Percentiles rank a stretch among this genome's conserved stretches.
Evolutionary conservation across 2,329 filamentous ascomycete species (phyloP).

Genomic region (Coniochaeta sp.): DNA sequence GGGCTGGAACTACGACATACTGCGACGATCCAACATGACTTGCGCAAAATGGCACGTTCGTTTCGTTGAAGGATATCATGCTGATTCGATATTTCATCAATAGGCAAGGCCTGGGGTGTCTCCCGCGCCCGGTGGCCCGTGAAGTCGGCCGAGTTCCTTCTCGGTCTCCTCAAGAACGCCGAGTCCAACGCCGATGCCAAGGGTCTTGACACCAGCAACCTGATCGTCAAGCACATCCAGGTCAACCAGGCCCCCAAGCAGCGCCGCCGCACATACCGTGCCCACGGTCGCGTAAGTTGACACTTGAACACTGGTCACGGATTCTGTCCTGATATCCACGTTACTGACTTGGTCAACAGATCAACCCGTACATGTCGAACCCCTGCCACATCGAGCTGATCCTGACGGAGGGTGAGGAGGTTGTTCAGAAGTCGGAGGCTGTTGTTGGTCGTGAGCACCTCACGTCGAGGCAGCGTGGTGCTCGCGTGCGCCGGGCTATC

Average conservation of each 20-base stretch:
- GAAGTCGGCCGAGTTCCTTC: conserved; percentile 98
- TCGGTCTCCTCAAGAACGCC: conserved; percentile 94
- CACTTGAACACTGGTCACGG: too few relatives aligned
- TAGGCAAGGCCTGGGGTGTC: conserved; percentile 98
- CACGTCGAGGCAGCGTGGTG: conserved; percentile 86
- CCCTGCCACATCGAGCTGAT: conserved; percentile 99
- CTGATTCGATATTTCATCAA: conserved; percentile 11
- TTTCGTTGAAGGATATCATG: not conserved
- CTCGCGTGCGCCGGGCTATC: conserved; percentile 56
- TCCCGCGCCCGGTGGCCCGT: conserved; percentile 97
- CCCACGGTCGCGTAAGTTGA: conserved; percentile 89
- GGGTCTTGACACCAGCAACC: conserved; percentile 93
- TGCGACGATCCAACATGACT: too few relatives aligned
- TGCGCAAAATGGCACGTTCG: too few relatives aligned
- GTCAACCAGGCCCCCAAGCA: conserved; percentile 99
- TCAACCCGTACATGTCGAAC: conserved; percentile 99
- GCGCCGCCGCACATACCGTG: conserved; percentile 98
- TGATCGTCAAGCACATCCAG: conserved; percentile 99
- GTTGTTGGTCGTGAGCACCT: conserved; percentile 64
- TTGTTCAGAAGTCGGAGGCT: conserved; percentile 79
- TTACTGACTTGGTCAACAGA: conserved; percentile 43
- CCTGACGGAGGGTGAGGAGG: conserved; percentile 95
- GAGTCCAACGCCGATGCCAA: conserved; percentile 96
- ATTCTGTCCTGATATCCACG: not conserved
- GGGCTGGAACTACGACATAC: not conserved